Percentiles rank a stretch among this genome's conserved stretches.
Evolutionary conservation across 192 early-diverging fungal species (phyloP).

Genomic region (Cladochytrium replicatum): DNA sequence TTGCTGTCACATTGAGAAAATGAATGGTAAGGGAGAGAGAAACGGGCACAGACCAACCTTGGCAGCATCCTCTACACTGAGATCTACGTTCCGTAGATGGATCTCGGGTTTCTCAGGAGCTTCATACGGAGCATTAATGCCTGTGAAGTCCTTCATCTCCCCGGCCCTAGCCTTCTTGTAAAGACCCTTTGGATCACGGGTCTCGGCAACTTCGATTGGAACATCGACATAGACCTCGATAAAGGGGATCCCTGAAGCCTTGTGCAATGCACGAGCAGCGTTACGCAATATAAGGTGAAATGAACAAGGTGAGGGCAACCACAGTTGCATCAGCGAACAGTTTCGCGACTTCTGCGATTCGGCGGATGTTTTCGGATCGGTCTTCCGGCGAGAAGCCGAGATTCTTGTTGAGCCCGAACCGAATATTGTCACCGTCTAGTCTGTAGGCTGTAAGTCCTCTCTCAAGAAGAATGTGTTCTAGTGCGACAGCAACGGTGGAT

Average conservation of each 20-base stretch:
- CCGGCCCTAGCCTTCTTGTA: slow-evolving; percentile 93
- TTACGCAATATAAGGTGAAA: slow-evolving; percentile 76
- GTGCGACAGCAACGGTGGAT: slow-evolving; percentile 79
- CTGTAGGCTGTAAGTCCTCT: slow-evolving; percentile 65
- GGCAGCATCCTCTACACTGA: slow-evolving; percentile 60
- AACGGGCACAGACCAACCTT: slow-evolving; percentile 36
- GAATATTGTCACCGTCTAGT: slow-evolving; percentile 93
- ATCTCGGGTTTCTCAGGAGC: slow-evolving; percentile 73
- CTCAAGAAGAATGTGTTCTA: slow-evolving; percentile 81
- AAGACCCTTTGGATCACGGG: slow-evolving; percentile 89
- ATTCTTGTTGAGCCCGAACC: slow-evolving; percentile 95
- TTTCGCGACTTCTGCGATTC: slow-evolving; percentile 85
- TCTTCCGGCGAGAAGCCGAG: slow-evolving; percentile 84
- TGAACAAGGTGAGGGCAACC: slow-evolving; percentile 81
- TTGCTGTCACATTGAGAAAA: too few species aligned
- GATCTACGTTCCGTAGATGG: slow-evolving; percentile 69
- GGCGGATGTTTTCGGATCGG: slow-evolving; percentile 89
- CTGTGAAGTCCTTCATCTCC: slow-evolving; percentile 96
- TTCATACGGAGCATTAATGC: slow-evolving; percentile 87
- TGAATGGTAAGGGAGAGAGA: too few species aligned
- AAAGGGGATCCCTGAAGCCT: slow-evolving; percentile 69
- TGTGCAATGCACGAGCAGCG: slow-evolving; percentile 72
- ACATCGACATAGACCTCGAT: slow-evolving; percentile 84
- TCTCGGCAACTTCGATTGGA: slow-evolving; percentile 74
- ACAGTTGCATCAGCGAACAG: slow-evolving; percentile 82